A percentile compares a stretch with the other conserved stretches of the same genome.
Evolutionary conservation across 2,329 filamentous ascomycete species (phyloP).

Genomic region (Aspergillus sergii): DNA sequence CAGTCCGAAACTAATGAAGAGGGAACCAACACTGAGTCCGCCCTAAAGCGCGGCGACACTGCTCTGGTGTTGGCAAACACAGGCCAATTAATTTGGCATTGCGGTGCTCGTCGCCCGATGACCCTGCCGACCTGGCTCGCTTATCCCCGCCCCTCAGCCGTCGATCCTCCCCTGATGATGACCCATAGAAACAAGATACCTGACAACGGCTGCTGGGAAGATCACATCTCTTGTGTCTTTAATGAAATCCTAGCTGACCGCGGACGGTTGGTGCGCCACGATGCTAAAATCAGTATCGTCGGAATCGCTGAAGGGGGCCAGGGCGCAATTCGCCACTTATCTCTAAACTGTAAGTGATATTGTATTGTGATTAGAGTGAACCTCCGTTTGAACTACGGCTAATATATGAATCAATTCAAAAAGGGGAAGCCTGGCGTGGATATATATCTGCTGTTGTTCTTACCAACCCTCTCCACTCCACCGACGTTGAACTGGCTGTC

Average conservation of each 20-base stretch:
- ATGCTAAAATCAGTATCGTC: slow-evolving; percentile 68
- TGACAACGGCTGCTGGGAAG: slow-evolving; percentile 57
- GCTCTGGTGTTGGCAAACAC: slow-evolving; percentile 73
- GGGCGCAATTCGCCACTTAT: slow-evolving; percentile 60
- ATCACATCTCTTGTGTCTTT: slow-evolving; percentile 71
- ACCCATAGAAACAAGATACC: slow-evolving; percentile 62
- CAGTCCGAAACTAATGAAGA: slow-evolving; percentile 21
- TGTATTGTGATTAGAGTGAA: background rate
- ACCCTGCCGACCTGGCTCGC: slow-evolving; percentile 60
- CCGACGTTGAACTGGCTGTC: slow-evolving; percentile 29
- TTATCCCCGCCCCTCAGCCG: slow-evolving; percentile 64
- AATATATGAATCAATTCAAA: slow-evolving; percentile 2
- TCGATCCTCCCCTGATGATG: slow-evolving; percentile 59
- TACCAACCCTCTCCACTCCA: slow-evolving; percentile 40
- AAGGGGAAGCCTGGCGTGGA: slow-evolving; percentile 43
- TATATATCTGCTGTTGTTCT: slow-evolving; percentile 46
- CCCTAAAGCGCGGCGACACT: slow-evolving; percentile 28
- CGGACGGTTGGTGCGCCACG: slow-evolving; percentile 47
- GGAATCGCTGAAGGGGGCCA: slow-evolving; percentile 70
- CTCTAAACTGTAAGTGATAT: slow-evolving; percentile 53
- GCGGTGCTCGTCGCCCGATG: slow-evolving; percentile 62
- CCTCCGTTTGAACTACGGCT: background rate
- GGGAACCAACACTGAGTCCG: background rate
- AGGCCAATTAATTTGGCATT: slow-evolving; percentile 77
- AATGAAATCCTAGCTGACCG: slow-evolving; percentile 56